phyloP scores from a whole-genome alignment of 495 filamentous ascomycete species.

The Penicillium bialowiezense region DNA sequence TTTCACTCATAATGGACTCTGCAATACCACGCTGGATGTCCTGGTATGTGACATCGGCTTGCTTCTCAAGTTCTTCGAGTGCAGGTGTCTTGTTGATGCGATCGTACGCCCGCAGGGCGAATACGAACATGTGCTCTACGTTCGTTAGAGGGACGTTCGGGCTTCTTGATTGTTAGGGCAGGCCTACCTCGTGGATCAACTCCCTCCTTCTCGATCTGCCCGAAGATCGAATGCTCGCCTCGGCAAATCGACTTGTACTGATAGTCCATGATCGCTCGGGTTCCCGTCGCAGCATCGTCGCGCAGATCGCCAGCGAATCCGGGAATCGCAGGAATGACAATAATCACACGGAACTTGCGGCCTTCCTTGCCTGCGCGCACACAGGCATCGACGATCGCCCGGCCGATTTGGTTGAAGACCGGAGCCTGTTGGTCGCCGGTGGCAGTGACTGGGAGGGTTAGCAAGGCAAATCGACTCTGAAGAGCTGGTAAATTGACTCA shows the following conservation, averaged over 20 bases:
- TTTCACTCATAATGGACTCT: slow-evolving; percentile 77
- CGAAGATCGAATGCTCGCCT: slow-evolving; percentile 86
- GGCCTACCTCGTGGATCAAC: slow-evolving; percentile 62
- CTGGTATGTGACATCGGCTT: slow-evolving; percentile 77
- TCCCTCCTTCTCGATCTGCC: slow-evolving; percentile 70
- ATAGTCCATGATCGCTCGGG: slow-evolving; percentile 96
- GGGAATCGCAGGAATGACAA: slow-evolving; percentile 85
- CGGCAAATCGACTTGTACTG: slow-evolving; percentile 95
- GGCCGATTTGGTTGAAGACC: slow-evolving; percentile 82
- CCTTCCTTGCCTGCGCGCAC: slow-evolving; percentile 77
- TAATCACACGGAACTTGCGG: slow-evolving; percentile 87
- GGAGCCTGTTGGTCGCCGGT: slow-evolving; percentile 84
- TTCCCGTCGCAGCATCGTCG: slow-evolving; percentile 77
- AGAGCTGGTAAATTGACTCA: slow-evolving; percentile 21
- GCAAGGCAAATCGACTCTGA: slow-evolving; percentile 6
- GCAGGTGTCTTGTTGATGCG: slow-evolving; percentile 77
- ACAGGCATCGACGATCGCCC: slow-evolving; percentile 85
- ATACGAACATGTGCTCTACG: slow-evolving; percentile 76
- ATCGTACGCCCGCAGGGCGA: slow-evolving; percentile 88
- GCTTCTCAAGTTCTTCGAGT: slow-evolving; percentile 66
- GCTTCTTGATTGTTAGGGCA: background rate
- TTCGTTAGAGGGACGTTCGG: slow-evolving; percentile 3
- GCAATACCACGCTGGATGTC: slow-evolving; percentile 83
- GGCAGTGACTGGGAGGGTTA: slow-evolving; percentile 63
- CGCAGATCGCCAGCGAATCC: slow-evolving; percentile 91